Percentiles rank a stretch among this genome's conserved stretches.
Conservation (phyloP, 768 basidiomycete species). For the Boletus edulis region DNA sequence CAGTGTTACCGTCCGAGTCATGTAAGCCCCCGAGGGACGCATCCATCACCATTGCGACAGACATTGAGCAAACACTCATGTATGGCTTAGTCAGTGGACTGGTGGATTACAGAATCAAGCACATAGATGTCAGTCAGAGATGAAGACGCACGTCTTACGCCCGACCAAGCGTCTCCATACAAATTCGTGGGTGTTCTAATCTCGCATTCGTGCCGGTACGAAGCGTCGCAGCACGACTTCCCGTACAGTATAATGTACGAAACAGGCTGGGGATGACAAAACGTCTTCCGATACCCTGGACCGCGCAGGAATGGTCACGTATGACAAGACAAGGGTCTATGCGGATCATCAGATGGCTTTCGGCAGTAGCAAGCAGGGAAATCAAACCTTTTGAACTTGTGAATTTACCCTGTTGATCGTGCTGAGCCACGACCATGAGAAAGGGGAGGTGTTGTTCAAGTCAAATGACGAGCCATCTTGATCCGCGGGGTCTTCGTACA, state of each 20-base stretch:
- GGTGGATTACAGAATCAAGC: conserved; percentile 35
- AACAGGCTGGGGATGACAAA: conserved; percentile 68
- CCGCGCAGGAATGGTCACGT: conserved; percentile 87
- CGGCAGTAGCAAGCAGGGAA: background rate
- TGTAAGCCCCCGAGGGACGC: too few relatives aligned
- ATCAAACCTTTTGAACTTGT: conserved; percentile 93
- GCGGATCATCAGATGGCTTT: conserved; percentile 3
- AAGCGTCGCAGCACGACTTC: conserved; percentile 86
- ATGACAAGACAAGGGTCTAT: conserved; percentile 86
- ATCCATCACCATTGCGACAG: background rate
- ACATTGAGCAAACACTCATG: background rate
- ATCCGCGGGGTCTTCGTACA: conserved; percentile 83
- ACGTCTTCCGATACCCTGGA: conserved; percentile 50
- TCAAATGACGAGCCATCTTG: conserved; percentile 59
- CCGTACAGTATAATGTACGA: conserved; percentile 74
- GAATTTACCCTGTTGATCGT: conserved; percentile 96
- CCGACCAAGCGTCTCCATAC: conserved; percentile 42
- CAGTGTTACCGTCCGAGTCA: background rate
- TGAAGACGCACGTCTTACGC: conserved; percentile 55
- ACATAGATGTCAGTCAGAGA: conserved; percentile 58
- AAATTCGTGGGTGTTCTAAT: conserved; percentile 38
- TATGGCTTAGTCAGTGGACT: background rate
- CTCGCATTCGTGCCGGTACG: conserved; percentile 90
- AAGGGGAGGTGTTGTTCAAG: conserved; percentile 65
- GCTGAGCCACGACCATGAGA: conserved; percentile 94